Evolutionary conservation across 257 asterid species (phyloP), one percentile per base, ranked within the genome.

Genomic region (Solanum raphanifolium): DNA sequence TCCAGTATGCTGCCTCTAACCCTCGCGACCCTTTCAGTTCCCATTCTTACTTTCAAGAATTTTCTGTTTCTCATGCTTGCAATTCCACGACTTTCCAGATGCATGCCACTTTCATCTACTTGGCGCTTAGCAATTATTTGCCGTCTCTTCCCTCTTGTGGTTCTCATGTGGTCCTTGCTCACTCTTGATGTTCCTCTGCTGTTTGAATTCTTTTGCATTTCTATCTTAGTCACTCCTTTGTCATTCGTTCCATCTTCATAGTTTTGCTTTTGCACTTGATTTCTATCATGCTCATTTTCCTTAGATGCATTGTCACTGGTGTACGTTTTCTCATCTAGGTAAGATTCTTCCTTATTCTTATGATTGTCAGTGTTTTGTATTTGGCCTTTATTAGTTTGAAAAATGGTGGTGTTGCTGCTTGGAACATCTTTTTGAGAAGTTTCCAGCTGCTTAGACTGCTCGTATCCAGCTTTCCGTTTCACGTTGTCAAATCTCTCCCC

Each of bases 101-200:
- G 86, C 79, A 79, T 84, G 38, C 58, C 87, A 66, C 41, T 87
- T 58, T 86, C 83, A 43, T 34, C 88, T 29, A 15, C 87, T 84
- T 35, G 69, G 48, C 58, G 87, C 76, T 71, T 88, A 79, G 83
- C 65, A 66, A 86, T 82, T 46, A 55, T 85, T 66, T 90, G 89
- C 93, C 83, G 84, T 90, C 93, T 90, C 88, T 90, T 94, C 71
- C 91, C 92, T 85, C 86, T 90, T 34, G 87, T 27, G 87, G 86
- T 91, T 83, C 89, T 92, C 62, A 48, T 27, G 86, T 31, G 43
- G 86, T 31, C 43, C 31, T 82, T 82, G 43, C 7, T 82, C 43
- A 48, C 86, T 82, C 20, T 82, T 48, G 43, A 29, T 48, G 69
- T 82, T 82, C 83, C 68, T 65, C 87, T 83, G 46, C 84, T 62